These are phyloP conservation scores for Coniella lustricola DNA, from an alignment of 2,329 filamentous ascomycete genomes.

Conservation along the genomic window DNA sequence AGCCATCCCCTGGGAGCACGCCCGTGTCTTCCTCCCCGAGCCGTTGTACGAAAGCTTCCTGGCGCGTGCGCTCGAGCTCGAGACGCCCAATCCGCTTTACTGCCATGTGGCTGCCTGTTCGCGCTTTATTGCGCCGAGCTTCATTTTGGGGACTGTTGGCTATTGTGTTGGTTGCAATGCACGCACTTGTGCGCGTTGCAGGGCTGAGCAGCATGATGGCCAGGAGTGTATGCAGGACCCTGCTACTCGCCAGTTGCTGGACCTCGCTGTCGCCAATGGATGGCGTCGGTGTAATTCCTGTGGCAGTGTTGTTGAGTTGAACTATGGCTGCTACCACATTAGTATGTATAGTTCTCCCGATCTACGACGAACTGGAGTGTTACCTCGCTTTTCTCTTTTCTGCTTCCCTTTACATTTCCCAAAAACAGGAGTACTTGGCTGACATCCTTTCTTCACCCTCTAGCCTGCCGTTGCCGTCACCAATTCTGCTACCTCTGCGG, in stretches of 20 bases:
- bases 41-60: constrained; percentile 30
- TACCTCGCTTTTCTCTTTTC: not conserved
- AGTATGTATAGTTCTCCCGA: no score
- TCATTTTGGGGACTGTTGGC: constrained; percentile 28
- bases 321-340: constrained; percentile 49
- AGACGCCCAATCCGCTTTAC: constrained; percentile 42
- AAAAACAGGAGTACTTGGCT: not conserved
- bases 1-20: not conserved
- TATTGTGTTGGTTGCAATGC: constrained; percentile 34
- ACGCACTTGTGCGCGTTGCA: constrained; percentile 46
- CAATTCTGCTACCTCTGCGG: constrained; percentile 48
- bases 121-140: constrained; percentile 34
- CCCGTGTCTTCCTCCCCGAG: constrained; percentile 26
- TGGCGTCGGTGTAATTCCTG: constrained; percentile 48
- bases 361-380: no score
- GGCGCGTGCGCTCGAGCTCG: constrained; percentile 41
- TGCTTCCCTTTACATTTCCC: not conserved
- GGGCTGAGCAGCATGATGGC: constrained; percentile 33
- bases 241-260: constrained; percentile 31
- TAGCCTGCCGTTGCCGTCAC: constrained; percentile 38
- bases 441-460: not conserved
- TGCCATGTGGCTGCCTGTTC: constrained; percentile 39
- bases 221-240: constrained; percentile 44
- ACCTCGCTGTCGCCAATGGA: constrained; percentile 31
- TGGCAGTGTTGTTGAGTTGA: constrained; percentile 39